phyloP scores from a whole-genome alignment of 306 rosid species.

The Vicia villosa region DNA sequence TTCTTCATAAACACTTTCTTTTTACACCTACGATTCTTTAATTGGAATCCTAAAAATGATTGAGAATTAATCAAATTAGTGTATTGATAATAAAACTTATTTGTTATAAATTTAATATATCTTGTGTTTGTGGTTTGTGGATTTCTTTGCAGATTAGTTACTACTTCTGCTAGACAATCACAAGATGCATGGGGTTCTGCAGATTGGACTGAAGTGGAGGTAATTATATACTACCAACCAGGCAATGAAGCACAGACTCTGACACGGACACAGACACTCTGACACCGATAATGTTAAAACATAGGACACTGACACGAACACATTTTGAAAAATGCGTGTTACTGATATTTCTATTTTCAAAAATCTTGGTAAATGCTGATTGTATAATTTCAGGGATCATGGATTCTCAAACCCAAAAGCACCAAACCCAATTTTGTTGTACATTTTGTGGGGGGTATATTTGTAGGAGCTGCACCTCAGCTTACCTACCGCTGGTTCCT shows the following conservation, averaged over 20 bases:
- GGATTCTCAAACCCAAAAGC: slow-evolving; percentile 86
- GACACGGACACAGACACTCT: no score
- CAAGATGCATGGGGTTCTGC: slow-evolving; percentile 61
- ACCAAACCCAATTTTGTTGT: slow-evolving; percentile 69
- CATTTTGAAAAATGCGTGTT: no score
- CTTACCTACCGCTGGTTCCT: slow-evolving; percentile 92
- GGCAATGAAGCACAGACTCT: no score
- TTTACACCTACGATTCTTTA: no score
- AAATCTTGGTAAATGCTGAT: slow-evolving; percentile 11
- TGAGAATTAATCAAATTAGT: no score
- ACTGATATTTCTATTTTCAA: no score
- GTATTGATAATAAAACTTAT: no score
- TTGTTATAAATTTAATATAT: no score
- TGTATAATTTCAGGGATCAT: slow-evolving; percentile 72
- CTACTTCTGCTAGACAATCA: slow-evolving; percentile 78
- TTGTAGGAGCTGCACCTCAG: slow-evolving; percentile 99
- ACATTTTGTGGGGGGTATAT: slow-evolving; percentile 94
- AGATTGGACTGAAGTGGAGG: slow-evolving; percentile 96
- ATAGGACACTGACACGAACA: no score
- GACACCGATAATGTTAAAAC: no score
- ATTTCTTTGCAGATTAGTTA: slow-evolving; percentile 59
- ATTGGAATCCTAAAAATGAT: no score
- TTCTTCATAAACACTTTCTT: no score
- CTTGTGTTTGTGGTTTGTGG: not conserved
- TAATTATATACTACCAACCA: not conserved